These are phyloP conservation scores for Mycena venus DNA, from an alignment of 768 basidiomycete genomes.

Conservation along the genomic window DNA sequence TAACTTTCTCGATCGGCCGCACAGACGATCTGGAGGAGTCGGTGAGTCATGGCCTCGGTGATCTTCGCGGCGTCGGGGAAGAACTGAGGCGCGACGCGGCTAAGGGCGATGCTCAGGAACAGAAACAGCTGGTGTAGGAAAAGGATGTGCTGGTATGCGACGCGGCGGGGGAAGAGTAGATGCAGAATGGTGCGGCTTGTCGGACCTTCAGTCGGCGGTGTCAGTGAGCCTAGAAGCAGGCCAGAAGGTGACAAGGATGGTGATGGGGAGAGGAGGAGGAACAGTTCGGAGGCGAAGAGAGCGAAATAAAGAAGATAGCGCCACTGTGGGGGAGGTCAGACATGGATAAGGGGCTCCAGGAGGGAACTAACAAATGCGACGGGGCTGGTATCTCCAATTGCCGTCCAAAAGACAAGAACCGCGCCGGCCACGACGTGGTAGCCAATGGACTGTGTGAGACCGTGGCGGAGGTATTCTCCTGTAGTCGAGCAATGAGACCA, in stretches of 20 bases:
- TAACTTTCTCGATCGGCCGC: constrained; percentile 70
- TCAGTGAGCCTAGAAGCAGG: constrained; percentile 39
- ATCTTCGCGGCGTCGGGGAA: constrained; percentile 58
- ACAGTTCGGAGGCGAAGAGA: constrained; percentile 72
- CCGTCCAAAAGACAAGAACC: constrained; percentile 72
- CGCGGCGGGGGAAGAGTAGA: constrained; percentile 70
- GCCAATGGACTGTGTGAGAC: constrained; percentile 70
- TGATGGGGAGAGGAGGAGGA: constrained; percentile 73
- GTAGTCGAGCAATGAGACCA: constrained; percentile 81
- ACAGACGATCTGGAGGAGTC: constrained; percentile 56
- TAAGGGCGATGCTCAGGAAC: constrained; percentile 79
- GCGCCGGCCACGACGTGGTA: constrained; percentile 77
- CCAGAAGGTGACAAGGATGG: constrained; percentile 44
- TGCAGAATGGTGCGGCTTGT: constrained; percentile 49
- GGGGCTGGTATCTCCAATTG: constrained; percentile 69
- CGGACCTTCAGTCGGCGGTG: constrained; percentile 31
- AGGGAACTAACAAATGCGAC: constrained; percentile 72
- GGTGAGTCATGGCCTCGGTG: constrained; percentile 58
- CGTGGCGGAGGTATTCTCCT: constrained; percentile 77
- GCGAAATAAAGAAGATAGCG: constrained; percentile 80
- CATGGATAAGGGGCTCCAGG: neutral
- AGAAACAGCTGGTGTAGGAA: constrained; percentile 85
- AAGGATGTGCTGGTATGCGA: constrained; percentile 81
- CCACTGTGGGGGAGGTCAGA: constrained; percentile 65
- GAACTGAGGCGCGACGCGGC: constrained; percentile 77